Base-by-base conservation (phyloP, 1,284 basidiomycete species). In the Sanghuangporus sanghuang region DNA sequence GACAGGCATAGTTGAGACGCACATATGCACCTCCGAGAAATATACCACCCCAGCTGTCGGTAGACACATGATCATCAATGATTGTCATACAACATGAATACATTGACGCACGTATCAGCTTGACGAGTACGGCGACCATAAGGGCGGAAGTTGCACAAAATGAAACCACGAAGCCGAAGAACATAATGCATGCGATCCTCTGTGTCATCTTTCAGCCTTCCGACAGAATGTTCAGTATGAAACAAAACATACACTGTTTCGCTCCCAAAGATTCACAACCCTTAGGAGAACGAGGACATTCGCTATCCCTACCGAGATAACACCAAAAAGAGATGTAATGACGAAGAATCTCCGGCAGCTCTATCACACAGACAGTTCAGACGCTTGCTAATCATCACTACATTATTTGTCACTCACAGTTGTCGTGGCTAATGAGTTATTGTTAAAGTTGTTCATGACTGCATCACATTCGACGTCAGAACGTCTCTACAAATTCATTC, bases 201-300 rank as follows among this genome's bases (percentile, higher is more conserved):
- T 65, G 38, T 6, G 14, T 16, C 32, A 36, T 11, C 5, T 16
- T 16, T 54, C 12, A 54, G 53, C 21, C 6, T 6, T 18, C 12
- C 16, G 2, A 11, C 18, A 21, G 35, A 48, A 39, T 23, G 48
- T 14, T 1, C 16, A 46, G 11, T 11, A 46, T 6, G 32, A 52
- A 48, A 18, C 6, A 8, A 6, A n/a, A 46, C 65, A 32, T 52
- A 66, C 65, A 21, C 54, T 38, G 42, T 48, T 61, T 44, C 65
- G 57, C n/a, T 66, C 65, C 65, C 65, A 66, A 11, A 66, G 57
- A 14, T 50, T 52, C 36, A 66, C 42, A 3, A 66, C 65, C 18
- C 65, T 49, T 18, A 66, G 53, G 16, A 66, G 61, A 40, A 66
- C 61, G 1, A 66, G 62, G 8, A 63, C 54, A 57, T 66, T 63